A percentile compares a stretch with the other conserved stretches of the same genome.
Conservation (phyloP, 768 basidiomycete genomes). For the Suillus ampliporus region DNA sequence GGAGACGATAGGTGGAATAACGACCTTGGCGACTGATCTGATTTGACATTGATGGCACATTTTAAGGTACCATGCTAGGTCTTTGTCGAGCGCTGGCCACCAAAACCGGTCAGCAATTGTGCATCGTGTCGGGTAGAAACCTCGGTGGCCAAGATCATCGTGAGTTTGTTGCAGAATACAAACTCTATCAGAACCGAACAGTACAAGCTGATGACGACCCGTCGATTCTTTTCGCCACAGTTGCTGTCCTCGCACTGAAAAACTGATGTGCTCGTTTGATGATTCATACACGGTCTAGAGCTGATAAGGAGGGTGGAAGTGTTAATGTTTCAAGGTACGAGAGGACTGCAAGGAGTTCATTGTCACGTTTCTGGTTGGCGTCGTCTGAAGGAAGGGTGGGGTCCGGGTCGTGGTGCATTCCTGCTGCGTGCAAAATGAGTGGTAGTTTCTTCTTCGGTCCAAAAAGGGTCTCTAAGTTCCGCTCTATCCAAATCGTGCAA, state of each 20-base stretch:
- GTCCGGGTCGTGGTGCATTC: too few relatives aligned
- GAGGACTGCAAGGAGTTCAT: too few relatives aligned
- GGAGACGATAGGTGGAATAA: conserved; percentile 26
- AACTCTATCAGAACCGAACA: conserved; percentile 5
- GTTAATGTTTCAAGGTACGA: too few relatives aligned
- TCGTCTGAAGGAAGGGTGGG: too few relatives aligned
- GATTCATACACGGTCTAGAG: not conserved
- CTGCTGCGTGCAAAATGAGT: too few relatives aligned
- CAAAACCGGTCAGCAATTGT: conserved; percentile 22
- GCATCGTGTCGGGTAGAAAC: conserved; percentile 5
- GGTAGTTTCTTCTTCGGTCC: too few relatives aligned
- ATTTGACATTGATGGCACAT: conserved; percentile 42
- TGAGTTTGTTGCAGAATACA: not conserved
- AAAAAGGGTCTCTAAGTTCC: too few relatives aligned
- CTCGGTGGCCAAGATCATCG: conserved; percentile 12
- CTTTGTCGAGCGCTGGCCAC: conserved; percentile 26
- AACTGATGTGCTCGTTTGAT: conserved; percentile 12
- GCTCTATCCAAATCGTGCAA: not conserved
- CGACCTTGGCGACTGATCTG: conserved; percentile 21
- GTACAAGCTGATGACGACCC: conserved; percentile 29
- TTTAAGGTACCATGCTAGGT: conserved; percentile 34
- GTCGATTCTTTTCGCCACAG: conserved; percentile 28
- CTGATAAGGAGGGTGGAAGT: not conserved
- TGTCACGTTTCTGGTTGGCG: too few relatives aligned
- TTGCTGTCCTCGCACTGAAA: conserved; percentile 16